Evolutionary conservation across 1,284 basidiomycete species (phyloP), one percentile per base, ranked within the genome.

Genomic region (Ustilago shanxiensis): DNA sequence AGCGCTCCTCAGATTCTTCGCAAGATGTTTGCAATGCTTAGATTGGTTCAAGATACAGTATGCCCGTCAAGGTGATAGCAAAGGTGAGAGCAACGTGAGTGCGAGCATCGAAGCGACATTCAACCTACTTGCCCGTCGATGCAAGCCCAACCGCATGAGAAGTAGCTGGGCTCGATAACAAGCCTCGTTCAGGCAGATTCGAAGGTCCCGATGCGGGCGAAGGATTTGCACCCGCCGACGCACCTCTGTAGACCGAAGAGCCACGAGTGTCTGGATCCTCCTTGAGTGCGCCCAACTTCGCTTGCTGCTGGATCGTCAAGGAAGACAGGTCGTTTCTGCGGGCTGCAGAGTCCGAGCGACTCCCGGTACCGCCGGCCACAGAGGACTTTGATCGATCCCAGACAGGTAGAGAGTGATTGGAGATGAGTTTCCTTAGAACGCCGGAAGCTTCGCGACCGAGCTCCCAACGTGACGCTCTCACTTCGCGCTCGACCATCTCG

Each of bases 381-480:
- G 41, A 44, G n/a, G 29, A 28, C 1, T 37, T 33, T 2, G 60
- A 60, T 16, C 68, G 73, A 31, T 65, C 65, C 65, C 73, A 69
- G 2, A 62, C 57, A 10, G 70, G 66, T 45, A 77, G 47, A 22
- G 62, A 56, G 28, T 78, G 71, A 26, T 78, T 74, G 20, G 74
- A 62, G 29, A 80, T 76, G 20, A 81, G 76, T 35, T 79, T 79
- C 20, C 79, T 66, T 44, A 81, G 31, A 6, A 79, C 78, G 22
- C 78, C 79, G 16, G 73, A 75, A 11, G 79, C 79, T 39, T 79
- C 78, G 13, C 78, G 68, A 13, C 74, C 75, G 7, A 81, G 68
- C 50, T 81, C 79, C 79, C 79, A 81, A 0, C 79, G 67, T 44
- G 79, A 79, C 10, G 63, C 72, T 18, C 73, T 49, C n/a, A 79